These are phyloP conservation scores for Harringtonia aguacate DNA, from an alignment of 2,329 filamentous ascomycete species.

Conservation along the genomic window DNA sequence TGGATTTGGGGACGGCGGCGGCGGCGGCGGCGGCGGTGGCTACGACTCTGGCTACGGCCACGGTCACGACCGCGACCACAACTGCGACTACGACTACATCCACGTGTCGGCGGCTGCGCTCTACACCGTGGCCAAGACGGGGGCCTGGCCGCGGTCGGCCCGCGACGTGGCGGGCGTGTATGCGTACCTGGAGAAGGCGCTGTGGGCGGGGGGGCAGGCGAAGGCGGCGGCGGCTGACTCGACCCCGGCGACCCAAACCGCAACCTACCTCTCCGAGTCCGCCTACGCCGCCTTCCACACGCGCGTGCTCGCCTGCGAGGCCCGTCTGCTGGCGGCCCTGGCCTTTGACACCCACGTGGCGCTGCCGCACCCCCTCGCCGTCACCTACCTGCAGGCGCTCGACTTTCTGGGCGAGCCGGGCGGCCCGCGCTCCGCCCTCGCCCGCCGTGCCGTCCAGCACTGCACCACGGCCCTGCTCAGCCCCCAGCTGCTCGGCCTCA, in stretches of 20 bases:
- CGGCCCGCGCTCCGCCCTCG: conserved; percentile 42
- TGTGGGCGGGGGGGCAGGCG: conserved; percentile 13
- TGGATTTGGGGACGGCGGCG: conserved; percentile 3
- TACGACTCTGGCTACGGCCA: too few species aligned
- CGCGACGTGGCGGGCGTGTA: conserved; percentile 80
- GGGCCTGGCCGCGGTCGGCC: conserved; percentile 62
- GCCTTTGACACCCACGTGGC: conserved; percentile 79
- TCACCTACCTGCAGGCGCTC: conserved; percentile 88
- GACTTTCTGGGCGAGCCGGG: conserved; percentile 41
- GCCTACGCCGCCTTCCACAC: conserved; percentile 55
- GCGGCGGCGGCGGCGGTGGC: neutral
- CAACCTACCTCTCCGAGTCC: conserved; percentile 59
- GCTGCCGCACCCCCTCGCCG: conserved; percentile 73
- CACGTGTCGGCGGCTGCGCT: conserved; percentile 69
- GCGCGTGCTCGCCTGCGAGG: conserved; percentile 63
- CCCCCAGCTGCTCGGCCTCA: conserved; percentile 82
- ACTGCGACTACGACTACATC: conserved; percentile 2
- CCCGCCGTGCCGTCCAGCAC: conserved; percentile 55
- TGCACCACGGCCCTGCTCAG: conserved; percentile 81
- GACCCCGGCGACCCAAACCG: neutral
- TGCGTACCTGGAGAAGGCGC: conserved; percentile 50
- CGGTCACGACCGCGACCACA: neutral
- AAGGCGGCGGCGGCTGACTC: conserved; percentile 35
- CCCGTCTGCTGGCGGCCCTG: conserved; percentile 62
- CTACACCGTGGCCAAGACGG: conserved; percentile 76